Evolutionary conservation across 2,329 filamentous ascomycete species (phyloP), one percentile per base, ranked within the genome.

Genomic region (Claviceps maximensis): DNA sequence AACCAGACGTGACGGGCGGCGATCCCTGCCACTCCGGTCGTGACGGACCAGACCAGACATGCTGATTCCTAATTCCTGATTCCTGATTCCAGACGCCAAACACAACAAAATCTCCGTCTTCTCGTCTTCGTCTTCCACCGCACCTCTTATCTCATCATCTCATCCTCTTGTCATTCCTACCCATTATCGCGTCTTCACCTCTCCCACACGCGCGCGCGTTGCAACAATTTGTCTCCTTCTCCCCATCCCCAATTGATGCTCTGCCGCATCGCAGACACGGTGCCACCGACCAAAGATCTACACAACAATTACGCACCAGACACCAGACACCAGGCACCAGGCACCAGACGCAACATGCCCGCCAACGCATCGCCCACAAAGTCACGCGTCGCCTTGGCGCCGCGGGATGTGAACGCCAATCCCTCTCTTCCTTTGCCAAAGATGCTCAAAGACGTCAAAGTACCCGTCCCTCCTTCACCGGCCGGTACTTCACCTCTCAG

Each of bases 311-410:
- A 40, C 33, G 23, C 46, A 47, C n/a, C 29, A 15, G 15, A 47
- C 29, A 47, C 29, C 27, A 29, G 27, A 29, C 27, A 45, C 46
- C 13, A 29, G 27, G 8, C 27, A 29, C 27, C 27, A 29, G 27
- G 8, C 27, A 29, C 27, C 46, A 47, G 4, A 33, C 27, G n/a
- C n/a, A 29, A 29, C 7, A 51, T 51, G 50, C 23, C 50, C 31
- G 36, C 21, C 41, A 51, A 23, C 33, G 31, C 50, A 44, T 69
- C 70, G 47, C 73, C 73, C 12, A 57, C 62, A 40, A 76, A 74
- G 62, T 67, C 72, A 71, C 74, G 74, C 71, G 73, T 70, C 69
- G 72, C 71, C 56, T 71, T 77, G 42, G 73, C 69, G 50, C 63
- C 71, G 23, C 65, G 74, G 50, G 67, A 76, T 64, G 68, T 69